Base-by-base conservation (phyloP, 1,139 yeast species). In the Saccharomyces pastorianus region DNA sequence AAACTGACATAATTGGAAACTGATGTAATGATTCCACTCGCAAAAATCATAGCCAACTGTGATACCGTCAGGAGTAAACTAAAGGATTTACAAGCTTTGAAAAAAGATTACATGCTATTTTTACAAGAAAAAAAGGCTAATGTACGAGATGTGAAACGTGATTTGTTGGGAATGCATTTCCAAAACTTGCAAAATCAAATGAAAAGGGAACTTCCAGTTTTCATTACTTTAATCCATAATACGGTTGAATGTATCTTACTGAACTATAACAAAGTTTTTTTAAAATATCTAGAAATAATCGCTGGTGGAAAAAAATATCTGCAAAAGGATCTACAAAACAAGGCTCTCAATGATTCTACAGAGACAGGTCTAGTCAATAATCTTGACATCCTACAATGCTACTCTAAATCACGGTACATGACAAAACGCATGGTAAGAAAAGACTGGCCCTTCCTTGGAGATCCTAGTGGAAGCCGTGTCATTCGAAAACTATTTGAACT, bases 321-420 rank as follows among this genome's bases (percentile, higher is more conserved):
- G 34, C 56, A 59, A 6, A 62, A 62, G 41, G 72, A 69, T 53
- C 51, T 59, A 0, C 59, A 61, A 29, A 47, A 53, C 3, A 28
- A 60, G 13, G 52, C 54, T 42, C 55, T n/a, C 1, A 27, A 50
- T 1, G 57, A 59, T 11, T 58, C 60, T 17, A 34, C 23, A 20
- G 23, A 20, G 3, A 4, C 60, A 11, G 70, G 73, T 14, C 44
- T 17, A 17, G 5, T 38, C 25, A 69, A 66, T 50, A 66, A 71
- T 53, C 67, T 70, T 54, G 75, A 72, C 55, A 67, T 72, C 13
- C 58, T 72, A 38, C 73, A 71, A 55, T 51, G 62, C 42, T 70
- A 64, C 52, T 64, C 70, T 0, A 52, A 59, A 1, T 59, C 71
- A 7, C 63, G 68, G 38, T 65, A 62, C 42, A 59, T 56, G 47